Evolutionary conservation across 192 early-diverging fungal genomes (phyloP), one percentile per base, ranked within the genome.

Genomic region (Chytriomyces sp.): DNA sequence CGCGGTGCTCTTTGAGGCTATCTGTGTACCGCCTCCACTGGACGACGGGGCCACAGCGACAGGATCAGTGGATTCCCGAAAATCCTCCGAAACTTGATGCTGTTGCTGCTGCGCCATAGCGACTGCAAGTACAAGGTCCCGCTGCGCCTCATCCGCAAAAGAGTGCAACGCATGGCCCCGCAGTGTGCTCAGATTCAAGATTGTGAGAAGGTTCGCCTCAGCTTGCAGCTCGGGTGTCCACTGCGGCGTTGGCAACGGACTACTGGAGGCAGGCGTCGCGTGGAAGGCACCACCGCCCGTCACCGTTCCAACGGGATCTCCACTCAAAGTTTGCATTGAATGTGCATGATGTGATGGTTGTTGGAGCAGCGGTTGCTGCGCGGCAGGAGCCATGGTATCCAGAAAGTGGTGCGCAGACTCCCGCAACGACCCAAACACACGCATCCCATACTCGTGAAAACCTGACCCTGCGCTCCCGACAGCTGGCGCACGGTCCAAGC

Each of bases 321-420:
- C n/a, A n/a, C n/a, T n/a, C n/a, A n/a, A n/a, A n/a, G n/a, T n/a
- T n/a, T n/a, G n/a, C n/a, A n/a, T n/a, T 2, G 44, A 49, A 49
- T n/a, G 22, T 3, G 44, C 44, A 49, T 49, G 44, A n/a, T n/a
- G 14, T 56, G 54, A 19, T 60, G 58, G 7, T 60, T 30, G 6
- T 60, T 56, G 8, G 41, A 44, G 41, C 19, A 14, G 14, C n/a
- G 56, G 14, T 57, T 26, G 14, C 5, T 14, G 8, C 17, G 19
- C 31, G 8, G 14, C 60, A 62, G 60, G 26, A 58, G 56, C 28
- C 33, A 55, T 73, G 58, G 52, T 36, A 28, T 75, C 77, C 0
- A 81, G 79, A 49, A 81, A 77, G 44, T 77, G 59, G 62, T 81
- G 79, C 2, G 79, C 74, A 5, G 60, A 66, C 19, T 81, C 79